Evolutionary conservation across 306 rosid species (phyloP).

Genomic region (Albizia julibrissin): DNA sequence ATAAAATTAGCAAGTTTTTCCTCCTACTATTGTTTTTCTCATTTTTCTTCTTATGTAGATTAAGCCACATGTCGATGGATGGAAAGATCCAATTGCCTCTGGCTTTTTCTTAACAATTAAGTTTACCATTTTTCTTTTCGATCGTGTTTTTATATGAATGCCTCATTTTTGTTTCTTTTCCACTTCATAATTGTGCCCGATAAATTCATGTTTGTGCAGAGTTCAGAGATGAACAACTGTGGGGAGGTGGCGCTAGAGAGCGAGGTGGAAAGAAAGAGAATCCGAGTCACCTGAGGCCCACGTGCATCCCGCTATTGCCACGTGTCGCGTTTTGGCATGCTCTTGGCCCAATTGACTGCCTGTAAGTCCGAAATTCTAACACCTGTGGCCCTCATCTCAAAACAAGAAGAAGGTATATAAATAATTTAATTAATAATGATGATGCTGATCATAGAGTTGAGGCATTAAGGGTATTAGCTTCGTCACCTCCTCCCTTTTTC

Average conservation of each 20-base stretch:
- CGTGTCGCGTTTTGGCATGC: neutral
- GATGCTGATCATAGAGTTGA: conserved; percentile 8
- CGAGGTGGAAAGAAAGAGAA: neutral
- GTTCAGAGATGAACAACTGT: no score
- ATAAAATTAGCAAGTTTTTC: neutral
- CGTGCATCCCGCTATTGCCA: conserved; percentile 3
- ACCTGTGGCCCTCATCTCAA: neutral
- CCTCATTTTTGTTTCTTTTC: neutral
- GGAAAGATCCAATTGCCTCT: neutral
- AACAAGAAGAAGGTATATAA: neutral
- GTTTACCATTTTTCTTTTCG: neutral
- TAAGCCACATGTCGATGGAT: neutral
- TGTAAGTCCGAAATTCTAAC: neutral
- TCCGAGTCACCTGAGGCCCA: conserved; percentile 6
- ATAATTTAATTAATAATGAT: neutral
- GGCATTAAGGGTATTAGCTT: neutral
- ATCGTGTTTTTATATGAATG: neutral
- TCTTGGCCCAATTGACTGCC: neutral
- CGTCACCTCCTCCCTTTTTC: conserved; percentile 22
- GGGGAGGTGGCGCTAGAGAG: neutral
- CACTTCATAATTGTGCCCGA: neutral
- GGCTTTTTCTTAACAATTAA: neutral
- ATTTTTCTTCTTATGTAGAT: neutral
- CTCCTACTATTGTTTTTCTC: fast-evolving
- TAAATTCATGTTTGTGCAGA: neutral